A percentile compares a stretch with the other conserved stretches of the same genome.
Conservation (phyloP, 2,329 filamentous ascomycete genomes). For the Colletotrichum simmondsii region DNA sequence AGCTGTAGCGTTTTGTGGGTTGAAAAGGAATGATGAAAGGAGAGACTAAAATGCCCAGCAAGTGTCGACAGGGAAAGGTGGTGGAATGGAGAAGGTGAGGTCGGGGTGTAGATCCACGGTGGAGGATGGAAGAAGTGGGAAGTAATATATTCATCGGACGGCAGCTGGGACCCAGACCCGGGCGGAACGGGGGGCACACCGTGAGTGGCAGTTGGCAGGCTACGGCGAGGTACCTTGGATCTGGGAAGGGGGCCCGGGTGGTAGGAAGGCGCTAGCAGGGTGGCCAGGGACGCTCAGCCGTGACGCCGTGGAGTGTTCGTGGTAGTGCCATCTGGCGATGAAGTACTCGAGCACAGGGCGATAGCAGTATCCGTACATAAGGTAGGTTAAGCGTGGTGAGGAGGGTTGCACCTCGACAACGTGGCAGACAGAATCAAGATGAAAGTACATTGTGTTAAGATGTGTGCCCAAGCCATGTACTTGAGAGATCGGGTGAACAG, state of each 20-base stretch:
- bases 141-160: slow-evolving; percentile 29
- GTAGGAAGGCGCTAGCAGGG: slow-evolving; percentile 21
- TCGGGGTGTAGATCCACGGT: not conserved
- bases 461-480: not conserved
- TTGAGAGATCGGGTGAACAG: slow-evolving; percentile 20
- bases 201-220: slow-evolving; percentile 14
- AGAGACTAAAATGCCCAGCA: slow-evolving; percentile 35
- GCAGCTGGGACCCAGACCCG: slow-evolving; percentile 2
- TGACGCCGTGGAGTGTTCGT: slow-evolving; percentile 24
- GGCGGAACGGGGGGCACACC: not conserved
- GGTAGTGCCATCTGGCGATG: slow-evolving; percentile 6
- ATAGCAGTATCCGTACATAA: not conserved
- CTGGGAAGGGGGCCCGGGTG: slow-evolving; percentile 3
- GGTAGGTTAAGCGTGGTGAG: not conserved
- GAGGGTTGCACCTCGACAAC: not conserved
- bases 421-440: slow-evolving; percentile 11
- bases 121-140: slow-evolving; percentile 10
- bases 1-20: slow-evolving; percentile 29
- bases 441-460: not conserved
- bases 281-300: slow-evolving; percentile 29
- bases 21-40: slow-evolving; percentile 32
- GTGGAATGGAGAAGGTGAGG: slow-evolving; percentile 29
- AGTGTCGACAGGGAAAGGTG: slow-evolving; percentile 37
- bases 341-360: slow-evolving; percentile 14
- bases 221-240: not conserved